phyloP scores from a whole-genome alignment of 2,329 filamentous ascomycete species.

The Fusarium falciforme region DNA sequence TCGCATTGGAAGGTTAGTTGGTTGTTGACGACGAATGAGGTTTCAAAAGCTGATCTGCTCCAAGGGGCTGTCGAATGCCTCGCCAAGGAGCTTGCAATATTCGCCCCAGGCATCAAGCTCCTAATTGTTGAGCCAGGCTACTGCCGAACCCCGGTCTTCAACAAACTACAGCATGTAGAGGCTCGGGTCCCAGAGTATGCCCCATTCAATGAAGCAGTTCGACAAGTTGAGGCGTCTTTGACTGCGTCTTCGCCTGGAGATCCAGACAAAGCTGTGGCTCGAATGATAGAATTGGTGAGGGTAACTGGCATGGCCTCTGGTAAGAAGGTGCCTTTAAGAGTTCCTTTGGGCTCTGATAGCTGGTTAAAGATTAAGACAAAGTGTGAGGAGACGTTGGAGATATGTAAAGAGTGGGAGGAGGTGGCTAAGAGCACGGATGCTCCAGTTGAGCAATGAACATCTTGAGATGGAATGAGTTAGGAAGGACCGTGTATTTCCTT shows the following conservation, averaged over 20 bases:
- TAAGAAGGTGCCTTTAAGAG: slow-evolving; percentile 56
- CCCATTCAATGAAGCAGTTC: slow-evolving; percentile 45
- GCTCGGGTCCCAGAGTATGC: slow-evolving; percentile 43
- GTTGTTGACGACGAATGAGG: not conserved
- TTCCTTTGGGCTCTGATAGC: slow-evolving; percentile 65
- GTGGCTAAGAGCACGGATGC: slow-evolving; percentile 60
- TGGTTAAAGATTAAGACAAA: slow-evolving; percentile 61
- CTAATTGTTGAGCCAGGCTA: slow-evolving; percentile 53
- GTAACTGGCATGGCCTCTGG: slow-evolving; percentile 54
- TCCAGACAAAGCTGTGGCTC: slow-evolving; percentile 59
- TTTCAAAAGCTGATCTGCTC: not conserved
- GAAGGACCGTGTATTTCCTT: not conserved
- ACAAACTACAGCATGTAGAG: slow-evolving; percentile 46
- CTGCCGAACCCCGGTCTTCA: slow-evolving; percentile 56
- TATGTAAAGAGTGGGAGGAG: slow-evolving; percentile 62
- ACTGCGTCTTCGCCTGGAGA: slow-evolving; percentile 59
- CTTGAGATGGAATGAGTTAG: not conserved
- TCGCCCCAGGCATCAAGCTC: slow-evolving; percentile 47
- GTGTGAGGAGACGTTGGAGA: slow-evolving; percentile 60
- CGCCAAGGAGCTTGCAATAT: slow-evolving; percentile 39
- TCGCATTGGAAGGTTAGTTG: slow-evolving; percentile 45
- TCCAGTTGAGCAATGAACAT: not conserved
- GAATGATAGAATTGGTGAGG: slow-evolving; percentile 66
- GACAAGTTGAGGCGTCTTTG: slow-evolving; percentile 30
- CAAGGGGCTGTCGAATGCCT: slow-evolving; percentile 42